Conservation (phyloP, 768 basidiomycete genomes). For the Panaeolus cyanescens region DNA sequence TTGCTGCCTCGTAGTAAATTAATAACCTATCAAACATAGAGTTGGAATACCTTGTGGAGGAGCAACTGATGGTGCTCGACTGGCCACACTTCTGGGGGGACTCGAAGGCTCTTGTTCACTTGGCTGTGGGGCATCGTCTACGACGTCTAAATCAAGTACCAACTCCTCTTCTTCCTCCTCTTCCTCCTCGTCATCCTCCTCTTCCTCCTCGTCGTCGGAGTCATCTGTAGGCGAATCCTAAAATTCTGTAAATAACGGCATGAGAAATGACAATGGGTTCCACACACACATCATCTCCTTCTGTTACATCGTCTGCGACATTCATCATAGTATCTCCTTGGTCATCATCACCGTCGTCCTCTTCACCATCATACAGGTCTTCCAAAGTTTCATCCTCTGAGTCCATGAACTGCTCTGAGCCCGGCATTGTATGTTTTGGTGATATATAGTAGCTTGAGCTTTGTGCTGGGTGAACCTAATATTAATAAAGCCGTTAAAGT, state of each 20-base stretch:
- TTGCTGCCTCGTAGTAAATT: background rate
- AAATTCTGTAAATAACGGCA: conserved; percentile 1
- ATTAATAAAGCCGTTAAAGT: conserved; percentile 5
- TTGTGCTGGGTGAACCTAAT: background rate
- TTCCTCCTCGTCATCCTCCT: conserved; percentile 39
- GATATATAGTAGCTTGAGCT: background rate
- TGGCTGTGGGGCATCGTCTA: conserved; percentile 23
- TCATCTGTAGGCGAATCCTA: conserved; percentile 39
- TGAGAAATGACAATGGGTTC: conserved; percentile 3
- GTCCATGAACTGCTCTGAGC: conserved; percentile 26
- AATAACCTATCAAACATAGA: background rate
- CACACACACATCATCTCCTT: conserved; percentile 69
- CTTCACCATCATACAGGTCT: conserved; percentile 45
- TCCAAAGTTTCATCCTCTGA: conserved; percentile 52
- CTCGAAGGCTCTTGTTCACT: conserved; percentile 16
- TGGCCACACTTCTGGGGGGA: background rate
- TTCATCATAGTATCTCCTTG: conserved; percentile 55
- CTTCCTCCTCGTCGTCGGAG: conserved; percentile 64
- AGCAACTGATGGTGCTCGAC: conserved; percentile 16
- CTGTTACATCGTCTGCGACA: conserved; percentile 59
- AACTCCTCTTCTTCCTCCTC: conserved; percentile 28
- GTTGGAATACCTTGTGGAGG: conserved; percentile 11
- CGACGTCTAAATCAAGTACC: conserved; percentile 27
- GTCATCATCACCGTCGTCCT: conserved; percentile 44
- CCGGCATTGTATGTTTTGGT: conserved; percentile 6